phyloP scores from a whole-genome alignment of 2,329 filamentous ascomycete genomes.

The Monosporascus sp. region DNA sequence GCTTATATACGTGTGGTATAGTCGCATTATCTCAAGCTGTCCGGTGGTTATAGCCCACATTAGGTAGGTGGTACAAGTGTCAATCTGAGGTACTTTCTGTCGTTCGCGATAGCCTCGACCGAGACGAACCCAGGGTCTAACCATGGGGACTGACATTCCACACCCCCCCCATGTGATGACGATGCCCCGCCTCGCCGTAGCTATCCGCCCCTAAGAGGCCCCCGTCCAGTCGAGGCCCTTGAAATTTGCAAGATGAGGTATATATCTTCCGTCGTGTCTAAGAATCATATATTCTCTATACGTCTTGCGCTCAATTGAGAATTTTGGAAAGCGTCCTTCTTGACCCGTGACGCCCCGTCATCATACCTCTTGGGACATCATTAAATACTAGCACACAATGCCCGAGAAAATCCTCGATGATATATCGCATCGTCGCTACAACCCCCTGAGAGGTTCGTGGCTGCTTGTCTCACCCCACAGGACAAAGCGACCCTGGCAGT shows the following conservation, averaged over 20 bases:
- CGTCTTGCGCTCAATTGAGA: background rate
- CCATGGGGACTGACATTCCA: background rate
- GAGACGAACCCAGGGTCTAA: background rate
- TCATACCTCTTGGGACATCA: background rate
- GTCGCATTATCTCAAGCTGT: background rate
- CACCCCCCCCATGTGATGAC: background rate
- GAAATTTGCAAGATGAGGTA: background rate
- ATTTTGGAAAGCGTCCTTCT: background rate
- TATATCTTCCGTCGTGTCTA: background rate
- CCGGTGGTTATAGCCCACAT: too few species aligned
- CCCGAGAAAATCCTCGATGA: conserved; percentile 79
- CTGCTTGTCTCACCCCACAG: conserved; percentile 92
- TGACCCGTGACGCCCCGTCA: background rate
- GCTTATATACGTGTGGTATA: background rate
- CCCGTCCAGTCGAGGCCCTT: background rate
- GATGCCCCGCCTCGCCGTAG: background rate
- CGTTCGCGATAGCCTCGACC: background rate
- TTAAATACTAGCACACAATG: conserved; percentile 41
- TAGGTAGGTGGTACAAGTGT: background rate
- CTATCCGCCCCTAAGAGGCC: background rate
- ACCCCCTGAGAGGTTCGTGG: conserved; percentile 85
- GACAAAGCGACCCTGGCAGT: conserved; percentile 98
- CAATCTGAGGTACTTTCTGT: background rate
- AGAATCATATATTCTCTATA: background rate
- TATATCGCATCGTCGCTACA: conserved; percentile 93